phyloP scores from a whole-genome alignment of 768 basidiomycete genomes.

The Phanerochaete carnosa region DNA sequence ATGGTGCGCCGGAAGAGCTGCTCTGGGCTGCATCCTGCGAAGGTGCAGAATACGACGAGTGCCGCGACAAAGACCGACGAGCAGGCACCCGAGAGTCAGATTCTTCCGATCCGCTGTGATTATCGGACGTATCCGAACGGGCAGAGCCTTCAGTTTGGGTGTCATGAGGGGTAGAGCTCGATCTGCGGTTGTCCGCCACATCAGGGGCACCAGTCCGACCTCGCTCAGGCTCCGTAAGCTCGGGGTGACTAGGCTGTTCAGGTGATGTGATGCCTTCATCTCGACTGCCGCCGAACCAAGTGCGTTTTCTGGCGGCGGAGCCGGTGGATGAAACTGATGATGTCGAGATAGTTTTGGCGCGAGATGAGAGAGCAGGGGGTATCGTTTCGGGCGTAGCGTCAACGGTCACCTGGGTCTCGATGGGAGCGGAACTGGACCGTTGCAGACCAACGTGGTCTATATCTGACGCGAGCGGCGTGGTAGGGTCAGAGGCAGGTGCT shows the following conservation, averaged over 20 bases:
- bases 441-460: slow-evolving; percentile 17
- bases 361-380: slow-evolving; percentile 21
- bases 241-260: not conserved
- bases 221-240: slow-evolving; percentile 23
- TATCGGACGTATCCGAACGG: not conserved
- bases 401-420: slow-evolving; percentile 17
- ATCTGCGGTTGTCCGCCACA: slow-evolving; percentile 6
- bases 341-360: slow-evolving; percentile 20
- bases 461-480: slow-evolving; percentile 15
- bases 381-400: slow-evolving; percentile 17
- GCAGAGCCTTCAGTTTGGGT: not conserved
- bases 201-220: slow-evolving; percentile 36
- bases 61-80: slow-evolving; percentile 42
- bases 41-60: slow-evolving; percentile 35
- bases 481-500: slow-evolving; percentile 27
- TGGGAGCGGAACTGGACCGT: slow-evolving; percentile 29
- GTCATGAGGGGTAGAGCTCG: slow-evolving; percentile 10
- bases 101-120: not conserved
- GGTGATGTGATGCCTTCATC: slow-evolving; percentile 33
- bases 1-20: slow-evolving; percentile 3
- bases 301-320: slow-evolving; percentile 36
- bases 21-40: slow-evolving; percentile 34
- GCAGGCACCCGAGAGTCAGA: not conserved
- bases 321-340: slow-evolving; percentile 18
- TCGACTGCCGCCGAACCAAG: slow-evolving; percentile 53